Conservation (phyloP, 1,139 yeast species). For the Torulaspora globosa region DNA sequence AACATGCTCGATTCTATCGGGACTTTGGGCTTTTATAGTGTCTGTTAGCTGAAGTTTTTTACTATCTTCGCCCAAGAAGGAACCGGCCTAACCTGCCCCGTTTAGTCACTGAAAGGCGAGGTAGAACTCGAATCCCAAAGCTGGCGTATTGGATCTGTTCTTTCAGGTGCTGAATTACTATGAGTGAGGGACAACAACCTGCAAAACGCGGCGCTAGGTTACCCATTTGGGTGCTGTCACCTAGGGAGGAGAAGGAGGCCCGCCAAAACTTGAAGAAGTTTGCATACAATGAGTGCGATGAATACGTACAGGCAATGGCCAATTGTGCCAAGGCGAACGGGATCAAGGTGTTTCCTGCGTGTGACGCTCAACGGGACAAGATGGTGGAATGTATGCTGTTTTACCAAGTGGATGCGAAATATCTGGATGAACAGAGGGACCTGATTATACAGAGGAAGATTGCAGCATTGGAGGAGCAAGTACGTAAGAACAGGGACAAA, state of each 20-base stretch:
- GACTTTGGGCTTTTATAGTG: not conserved
- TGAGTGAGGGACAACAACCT: slow-evolving; percentile 12
- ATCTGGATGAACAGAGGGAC: slow-evolving; percentile 69
- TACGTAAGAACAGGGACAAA: slow-evolving; percentile 17
- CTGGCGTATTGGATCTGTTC: not conserved
- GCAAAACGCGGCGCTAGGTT: slow-evolving; percentile 37
- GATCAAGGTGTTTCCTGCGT: slow-evolving; percentile 52
- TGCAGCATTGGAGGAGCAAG: slow-evolving; percentile 32
- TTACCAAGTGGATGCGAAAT: slow-evolving; percentile 57
- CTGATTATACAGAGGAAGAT: slow-evolving; percentile 54
- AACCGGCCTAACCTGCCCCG: not conserved
- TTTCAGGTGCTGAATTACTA: not conserved
- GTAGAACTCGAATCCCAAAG: not conserved
- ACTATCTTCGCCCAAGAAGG: not conserved
- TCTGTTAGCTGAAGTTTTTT: not conserved
- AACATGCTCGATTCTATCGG: slow-evolving; percentile 47
- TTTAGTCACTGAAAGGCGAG: not conserved
- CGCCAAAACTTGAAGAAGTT: slow-evolving; percentile 72
- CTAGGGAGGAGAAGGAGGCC: slow-evolving; percentile 78
- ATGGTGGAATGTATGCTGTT: slow-evolving; percentile 69
- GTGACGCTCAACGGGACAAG: slow-evolving; percentile 54
- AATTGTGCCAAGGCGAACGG: slow-evolving; percentile 54
- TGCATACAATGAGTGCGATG: slow-evolving; percentile 71
- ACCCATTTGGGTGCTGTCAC: slow-evolving; percentile 83
- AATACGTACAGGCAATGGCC: slow-evolving; percentile 52